These are phyloP conservation scores for Noccaea caerulescens DNA, from an alignment of 345 rosid genomes.

Conservation along the genomic window DNA sequence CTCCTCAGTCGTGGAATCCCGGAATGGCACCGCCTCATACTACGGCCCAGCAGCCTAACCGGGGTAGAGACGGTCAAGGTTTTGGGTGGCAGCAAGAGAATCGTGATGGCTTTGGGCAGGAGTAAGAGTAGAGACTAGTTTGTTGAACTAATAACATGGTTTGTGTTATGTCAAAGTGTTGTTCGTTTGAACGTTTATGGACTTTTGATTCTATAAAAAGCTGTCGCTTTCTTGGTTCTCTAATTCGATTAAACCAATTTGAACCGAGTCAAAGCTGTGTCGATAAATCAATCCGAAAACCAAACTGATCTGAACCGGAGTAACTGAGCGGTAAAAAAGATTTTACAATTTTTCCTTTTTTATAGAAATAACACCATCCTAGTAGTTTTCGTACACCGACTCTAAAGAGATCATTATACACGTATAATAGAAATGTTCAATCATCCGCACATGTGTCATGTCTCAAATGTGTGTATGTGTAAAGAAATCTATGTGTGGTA, in stretches of 20 bases:
- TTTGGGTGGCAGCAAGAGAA: slow-evolving; percentile 83
- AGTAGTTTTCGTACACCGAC: neutral
- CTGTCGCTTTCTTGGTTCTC: neutral
- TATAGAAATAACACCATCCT: neutral
- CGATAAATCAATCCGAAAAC: neutral
- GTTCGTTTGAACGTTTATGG: neutral
- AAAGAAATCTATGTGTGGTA: neutral
- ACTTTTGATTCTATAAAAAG: slow-evolving; percentile 1
- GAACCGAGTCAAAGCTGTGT: neutral
- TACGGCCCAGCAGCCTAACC: slow-evolving; percentile 50
- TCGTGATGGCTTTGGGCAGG: slow-evolving; percentile 70
- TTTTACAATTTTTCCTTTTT: neutral
- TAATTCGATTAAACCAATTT: slow-evolving; percentile 6
- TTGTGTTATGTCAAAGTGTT: slow-evolving; percentile 22
- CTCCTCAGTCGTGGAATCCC: slow-evolving; percentile 73
- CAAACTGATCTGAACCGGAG: neutral
- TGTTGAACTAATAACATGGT: slow-evolving; percentile 4
- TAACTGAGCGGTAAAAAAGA: neutral
- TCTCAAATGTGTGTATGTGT: neutral
- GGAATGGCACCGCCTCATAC: slow-evolving; percentile 59
- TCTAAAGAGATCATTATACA: neutral
- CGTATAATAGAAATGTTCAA: neutral
- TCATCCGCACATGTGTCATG: slow-evolving; percentile 31
- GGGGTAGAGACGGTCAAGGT: slow-evolving; percentile 64
- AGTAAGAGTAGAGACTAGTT: slow-evolving; percentile 34